Base-by-base conservation (phyloP, 225 moss, liverwort and hornwort genomes). In the Antitrichia curtipendula region DNA sequence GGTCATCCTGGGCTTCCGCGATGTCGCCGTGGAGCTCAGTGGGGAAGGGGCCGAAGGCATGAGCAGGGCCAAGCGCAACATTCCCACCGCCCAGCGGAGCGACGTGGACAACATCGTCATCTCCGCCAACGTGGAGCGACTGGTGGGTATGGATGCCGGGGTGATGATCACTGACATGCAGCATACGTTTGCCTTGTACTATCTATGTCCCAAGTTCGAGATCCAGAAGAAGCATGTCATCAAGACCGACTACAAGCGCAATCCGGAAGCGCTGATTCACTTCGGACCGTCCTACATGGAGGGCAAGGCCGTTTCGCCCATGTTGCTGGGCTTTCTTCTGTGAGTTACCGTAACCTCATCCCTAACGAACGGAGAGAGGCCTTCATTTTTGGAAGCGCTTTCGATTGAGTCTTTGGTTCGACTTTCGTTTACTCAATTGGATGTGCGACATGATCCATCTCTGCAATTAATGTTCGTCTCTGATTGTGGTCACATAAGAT, bases 81-180 rank as follows among this genome's bases (percentile, higher is more conserved):
- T 82, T 65, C 86, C 96, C 32, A 91, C 95, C 38, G 95, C 95
- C 23, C 95, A 94, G 75, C 91, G 95, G 19, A 97, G 96, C 89
- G 97, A 97, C 62, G 97, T 97, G 52, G 94, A 96, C 74, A 97
- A 95, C 85, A 95, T 96, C 15, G 71, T 97, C 40, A 88, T 95
- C 68, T 90, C 95, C 53, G 95, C 97, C 52, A 97, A 95, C 88
- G 94, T 97, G 79, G 96, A 95, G 47, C 90, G 95, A 50, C 89
- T 96, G 86, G 94, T 92, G 84, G 97, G 96, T 53, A 70, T 69
- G 59, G 81, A 86, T 32, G 65, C 89, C 24, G 92, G 90, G 31
- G 76, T 88, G 63, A 90, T 95, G 91, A 87, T 96, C 69, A 87
- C 95, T 65, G 97, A 97, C 84, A 95, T 96, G 97, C 95, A 96